A percentile compares a stretch with the other conserved stretches of the same genome.
phyloP scores from a whole-genome alignment of 2,329 filamentous ascomycete genomes.

The Ceratocystiopsis minuta region DNA sequence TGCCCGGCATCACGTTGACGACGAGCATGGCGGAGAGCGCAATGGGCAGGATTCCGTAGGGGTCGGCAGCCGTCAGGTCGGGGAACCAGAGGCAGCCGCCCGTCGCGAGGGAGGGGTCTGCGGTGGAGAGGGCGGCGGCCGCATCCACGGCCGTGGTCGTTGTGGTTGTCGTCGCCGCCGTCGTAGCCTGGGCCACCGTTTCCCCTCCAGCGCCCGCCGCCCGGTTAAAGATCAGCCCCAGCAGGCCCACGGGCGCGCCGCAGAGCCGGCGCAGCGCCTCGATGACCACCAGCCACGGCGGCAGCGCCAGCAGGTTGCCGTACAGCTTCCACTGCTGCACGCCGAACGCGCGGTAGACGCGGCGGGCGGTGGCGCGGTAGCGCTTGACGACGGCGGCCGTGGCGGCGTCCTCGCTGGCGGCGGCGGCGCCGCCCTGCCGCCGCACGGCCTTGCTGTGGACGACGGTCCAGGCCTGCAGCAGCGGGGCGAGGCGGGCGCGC shows the following conservation, averaged over 20 bases:
- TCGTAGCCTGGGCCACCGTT: neutral
- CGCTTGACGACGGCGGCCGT: slow-evolving; percentile 14
- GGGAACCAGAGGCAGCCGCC: slow-evolving; percentile 38
- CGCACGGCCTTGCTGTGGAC: slow-evolving; percentile 11
- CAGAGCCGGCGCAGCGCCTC: slow-evolving; percentile 32
- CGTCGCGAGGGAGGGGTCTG: slow-evolving; percentile 21
- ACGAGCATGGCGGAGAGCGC: slow-evolving; percentile 19
- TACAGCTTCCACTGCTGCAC: slow-evolving; percentile 30
- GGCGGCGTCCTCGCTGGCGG: neutral
- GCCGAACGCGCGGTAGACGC: slow-evolving; percentile 18
- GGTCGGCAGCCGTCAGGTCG: slow-evolving; percentile 33
- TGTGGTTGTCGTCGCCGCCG: neutral
- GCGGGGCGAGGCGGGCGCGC: slow-evolving; percentile 13
- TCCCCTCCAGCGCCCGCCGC: slow-evolving; percentile 1
- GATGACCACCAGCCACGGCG: slow-evolving; percentile 31
- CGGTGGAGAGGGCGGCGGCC: neutral
- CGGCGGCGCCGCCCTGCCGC: slow-evolving; percentile 3
- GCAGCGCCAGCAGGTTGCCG: slow-evolving; percentile 21
- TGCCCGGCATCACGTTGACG: slow-evolving; percentile 17
- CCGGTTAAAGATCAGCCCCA: slow-evolving; percentile 17
- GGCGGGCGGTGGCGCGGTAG: slow-evolving; percentile 9
- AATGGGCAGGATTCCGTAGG: slow-evolving; percentile 29
- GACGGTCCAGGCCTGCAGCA: slow-evolving; percentile 19
- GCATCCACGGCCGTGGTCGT: neutral
- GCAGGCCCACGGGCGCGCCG: slow-evolving; percentile 20